Conservation (phyloP, 495 filamentous ascomycete genomes). For the Talaromyces liani region DNA sequence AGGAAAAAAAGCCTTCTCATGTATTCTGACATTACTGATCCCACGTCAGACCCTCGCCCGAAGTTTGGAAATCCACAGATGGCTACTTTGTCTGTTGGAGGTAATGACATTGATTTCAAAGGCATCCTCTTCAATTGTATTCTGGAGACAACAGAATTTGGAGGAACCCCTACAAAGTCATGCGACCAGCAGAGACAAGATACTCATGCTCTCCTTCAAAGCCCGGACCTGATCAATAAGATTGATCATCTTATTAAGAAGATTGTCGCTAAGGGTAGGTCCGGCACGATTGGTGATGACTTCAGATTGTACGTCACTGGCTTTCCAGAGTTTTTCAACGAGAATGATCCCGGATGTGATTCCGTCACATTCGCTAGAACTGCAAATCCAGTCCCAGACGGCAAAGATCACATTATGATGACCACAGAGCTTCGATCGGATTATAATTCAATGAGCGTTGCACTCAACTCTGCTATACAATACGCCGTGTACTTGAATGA, state of each 20-base stretch:
- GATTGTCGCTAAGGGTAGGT: background rate
- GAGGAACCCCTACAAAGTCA: background rate
- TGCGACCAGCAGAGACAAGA: constrained; percentile 3
- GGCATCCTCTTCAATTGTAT: constrained; percentile 7
- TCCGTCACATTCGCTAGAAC: constrained; percentile 12
- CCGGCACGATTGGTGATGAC: constrained; percentile 2
- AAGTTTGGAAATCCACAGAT: constrained; percentile 5
- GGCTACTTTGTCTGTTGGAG: constrained; percentile 6
- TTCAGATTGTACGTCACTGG: constrained; percentile 6
- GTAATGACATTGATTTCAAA: constrained; percentile 6
- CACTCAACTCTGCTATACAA: constrained; percentile 9
- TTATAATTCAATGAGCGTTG: constrained; percentile 9
- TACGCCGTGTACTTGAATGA: constrained; percentile 3
- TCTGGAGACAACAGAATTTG: background rate
- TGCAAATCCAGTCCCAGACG: constrained; percentile 11
- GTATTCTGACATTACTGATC: too few species aligned
- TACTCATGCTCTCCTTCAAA: background rate
- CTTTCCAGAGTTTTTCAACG: constrained; percentile 8
- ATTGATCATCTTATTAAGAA: constrained; percentile 9
- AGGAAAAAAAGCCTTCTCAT: too few species aligned
- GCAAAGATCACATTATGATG: constrained; percentile 10
- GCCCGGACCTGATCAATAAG: background rate
- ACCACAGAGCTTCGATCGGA: constrained; percentile 8
- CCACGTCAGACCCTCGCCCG: too few species aligned
- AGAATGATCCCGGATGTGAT: background rate